phyloP scores from a whole-genome alignment of 108 stramenopile species.

The Tribonema minus region DNA sequence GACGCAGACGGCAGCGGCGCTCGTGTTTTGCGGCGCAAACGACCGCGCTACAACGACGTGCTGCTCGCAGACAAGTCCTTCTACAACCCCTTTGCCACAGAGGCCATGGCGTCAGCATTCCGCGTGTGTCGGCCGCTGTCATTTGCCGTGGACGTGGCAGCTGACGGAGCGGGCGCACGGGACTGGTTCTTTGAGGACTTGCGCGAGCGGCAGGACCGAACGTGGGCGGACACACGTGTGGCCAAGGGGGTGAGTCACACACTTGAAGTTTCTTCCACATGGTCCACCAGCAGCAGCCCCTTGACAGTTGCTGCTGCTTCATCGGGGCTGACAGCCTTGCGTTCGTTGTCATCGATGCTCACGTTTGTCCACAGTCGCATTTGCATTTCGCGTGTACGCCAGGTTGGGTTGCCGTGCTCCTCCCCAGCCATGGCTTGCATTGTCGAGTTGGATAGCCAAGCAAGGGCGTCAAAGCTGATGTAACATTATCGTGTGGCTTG shows the following conservation, averaged over 20 bases:
- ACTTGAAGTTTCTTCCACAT: no score
- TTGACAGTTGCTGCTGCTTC: no score
- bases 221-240: conserved; percentile 34
- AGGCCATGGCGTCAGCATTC: conserved; percentile 37
- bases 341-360: no score
- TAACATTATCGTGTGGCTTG: no score
- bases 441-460: no score
- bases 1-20: neutral
- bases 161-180: neutral
- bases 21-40: neutral
- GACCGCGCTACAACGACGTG: conserved; percentile 13
- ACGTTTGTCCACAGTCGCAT: no score
- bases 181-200: conserved; percentile 38
- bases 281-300: no score
- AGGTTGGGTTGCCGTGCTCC: no score
- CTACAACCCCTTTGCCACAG: conserved; percentile 41
- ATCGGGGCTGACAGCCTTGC: no score
- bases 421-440: no score
- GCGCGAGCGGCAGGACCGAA: conserved; percentile 24
- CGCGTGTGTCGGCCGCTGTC: conserved; percentile 10
- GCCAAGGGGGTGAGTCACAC: conserved; percentile 30
- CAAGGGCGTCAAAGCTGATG: no score
- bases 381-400: no score
- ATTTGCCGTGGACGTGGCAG: conserved; percentile 24
- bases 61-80: conserved; percentile 40